These are phyloP conservation scores for Tritrichomonas foetus DNA, from an alignment of 208 protist genomes.

Conservation along the genomic window DNA sequence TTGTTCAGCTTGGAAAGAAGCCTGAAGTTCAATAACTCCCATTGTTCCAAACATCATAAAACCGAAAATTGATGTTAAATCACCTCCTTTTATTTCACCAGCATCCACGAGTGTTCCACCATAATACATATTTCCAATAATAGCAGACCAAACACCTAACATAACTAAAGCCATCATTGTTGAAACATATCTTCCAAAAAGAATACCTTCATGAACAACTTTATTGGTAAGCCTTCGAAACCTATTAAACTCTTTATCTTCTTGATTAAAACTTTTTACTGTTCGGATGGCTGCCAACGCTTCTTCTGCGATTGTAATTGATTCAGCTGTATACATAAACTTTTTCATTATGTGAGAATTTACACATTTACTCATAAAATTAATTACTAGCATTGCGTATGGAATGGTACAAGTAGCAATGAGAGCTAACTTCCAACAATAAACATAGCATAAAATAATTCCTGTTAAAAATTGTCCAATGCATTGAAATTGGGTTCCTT, in stretches of 20 bases:
- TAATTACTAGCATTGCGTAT: neutral
- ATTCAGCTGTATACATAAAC: neutral
- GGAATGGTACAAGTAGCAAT: neutral
- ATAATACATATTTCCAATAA: slow-evolving; percentile 18
- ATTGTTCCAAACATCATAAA: neutral
- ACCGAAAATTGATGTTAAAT: neutral
- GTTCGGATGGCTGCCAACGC: slow-evolving; percentile 38
- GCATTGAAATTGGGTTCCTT: neutral
- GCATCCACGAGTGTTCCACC: neutral
- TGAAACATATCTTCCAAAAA: neutral
- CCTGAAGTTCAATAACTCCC: neutral
- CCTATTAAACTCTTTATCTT: neutral
- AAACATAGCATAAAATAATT: slow-evolving; percentile 4
- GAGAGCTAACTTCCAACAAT: neutral
- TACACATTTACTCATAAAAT: neutral
- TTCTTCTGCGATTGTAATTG: slow-evolving; percentile 42
- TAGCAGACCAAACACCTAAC: neutral
- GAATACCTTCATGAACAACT: neutral
- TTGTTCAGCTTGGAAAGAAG: neutral
- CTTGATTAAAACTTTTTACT: slow-evolving; percentile 9
- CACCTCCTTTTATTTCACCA: neutral
- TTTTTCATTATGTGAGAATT: neutral
- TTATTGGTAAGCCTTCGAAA: neutral
- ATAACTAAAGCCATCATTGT: neutral
- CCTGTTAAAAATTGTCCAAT: neutral